phyloP scores from a whole-genome alignment of 495 filamentous ascomycete genomes.

The Chaetomium cochliodes region DNA sequence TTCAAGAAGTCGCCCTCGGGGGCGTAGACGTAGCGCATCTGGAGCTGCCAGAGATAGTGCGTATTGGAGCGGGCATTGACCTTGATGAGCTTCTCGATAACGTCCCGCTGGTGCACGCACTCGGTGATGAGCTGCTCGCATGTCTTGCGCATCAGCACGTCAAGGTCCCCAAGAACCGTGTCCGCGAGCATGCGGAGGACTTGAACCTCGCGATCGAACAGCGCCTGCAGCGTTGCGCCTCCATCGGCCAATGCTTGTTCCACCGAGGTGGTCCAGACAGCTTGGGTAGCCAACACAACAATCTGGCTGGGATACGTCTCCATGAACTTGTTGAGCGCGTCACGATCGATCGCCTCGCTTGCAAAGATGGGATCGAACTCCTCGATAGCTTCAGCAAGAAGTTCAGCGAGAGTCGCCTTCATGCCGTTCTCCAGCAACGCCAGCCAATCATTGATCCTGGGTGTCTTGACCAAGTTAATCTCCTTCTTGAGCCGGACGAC shows the following conservation, averaged over 20 bases:
- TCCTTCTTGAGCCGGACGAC: constrained; percentile 81
- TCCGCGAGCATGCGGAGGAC: constrained; percentile 79
- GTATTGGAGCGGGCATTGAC: constrained; percentile 71
- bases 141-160: constrained; percentile 84
- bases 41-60: constrained; percentile 91
- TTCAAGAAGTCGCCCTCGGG: constrained; percentile 77
- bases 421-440: constrained; percentile 86
- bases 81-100: constrained; percentile 77
- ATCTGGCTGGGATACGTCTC: constrained; percentile 85
- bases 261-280: constrained; percentile 85
- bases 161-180: constrained; percentile 87
- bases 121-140: constrained; percentile 99
- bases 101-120: constrained; percentile 94
- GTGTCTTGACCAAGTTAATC: constrained; percentile 87
- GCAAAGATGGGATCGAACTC: constrained; percentile 71
- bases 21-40: constrained; percentile 93
- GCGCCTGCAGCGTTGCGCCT: constrained; percentile 59
- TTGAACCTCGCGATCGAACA: constrained; percentile 74
- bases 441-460: constrained; percentile 98
- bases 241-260: constrained; percentile 69
- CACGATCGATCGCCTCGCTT: constrained; percentile 61
- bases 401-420: constrained; percentile 89
- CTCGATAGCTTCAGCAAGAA: constrained; percentile 80
- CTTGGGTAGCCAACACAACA: constrained; percentile 92
- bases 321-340: constrained; percentile 72